Base-by-base conservation (phyloP, 345 rosid species). In the Reutealis trisperma region DNA sequence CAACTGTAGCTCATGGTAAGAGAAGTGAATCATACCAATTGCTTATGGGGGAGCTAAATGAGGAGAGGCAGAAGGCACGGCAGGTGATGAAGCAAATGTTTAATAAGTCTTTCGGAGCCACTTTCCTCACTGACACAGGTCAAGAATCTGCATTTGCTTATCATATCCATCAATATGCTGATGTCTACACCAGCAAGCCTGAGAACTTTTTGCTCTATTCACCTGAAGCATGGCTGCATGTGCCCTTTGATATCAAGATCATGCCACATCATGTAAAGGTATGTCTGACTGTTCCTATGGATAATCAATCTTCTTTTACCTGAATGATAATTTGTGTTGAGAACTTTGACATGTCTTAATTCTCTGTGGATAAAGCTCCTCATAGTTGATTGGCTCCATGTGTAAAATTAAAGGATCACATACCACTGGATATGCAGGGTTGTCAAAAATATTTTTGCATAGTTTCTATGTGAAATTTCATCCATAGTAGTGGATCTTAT, bases 181-280 rank as follows among this genome's bases (percentile, higher is more conserved):
- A 94, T 72, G 95, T 88, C 61, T 94, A 92, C 84, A 92, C 98
- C 71, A 90, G 99, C 72, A 93, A 92, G 80, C 96, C 97, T 5
- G 98, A 95, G 85, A 95, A 95, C 84, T 95, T 95, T 76, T 75
- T 93, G 87, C 84, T 80, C 52, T 86, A 92, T 80, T 84, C 86
- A 55, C 91, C 96, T 0, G 99, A 93, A 79, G 94, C 98, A n/a
- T 95, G 99, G 99, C 93, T 92, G 82, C 96, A 93, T 77, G 94
- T 75, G 61, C 97, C 99, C 51, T 92, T 70, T 67, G 94, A 95
- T 84, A 84, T 95, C 86, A 93, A 95, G 85, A 92, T 93, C 83
- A 90, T 95, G 98, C 99, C 99, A 69, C 98, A 95, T 88, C 99
- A 95, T 80, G 81, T 93, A 64, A 95, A 95, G 98, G 99, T 95